A percentile compares a stretch with the other conserved stretches of the same genome.
phyloP scores from a whole-genome alignment of 2,329 filamentous ascomycete genomes.

The Aspergillus pseudoterreus region DNA sequence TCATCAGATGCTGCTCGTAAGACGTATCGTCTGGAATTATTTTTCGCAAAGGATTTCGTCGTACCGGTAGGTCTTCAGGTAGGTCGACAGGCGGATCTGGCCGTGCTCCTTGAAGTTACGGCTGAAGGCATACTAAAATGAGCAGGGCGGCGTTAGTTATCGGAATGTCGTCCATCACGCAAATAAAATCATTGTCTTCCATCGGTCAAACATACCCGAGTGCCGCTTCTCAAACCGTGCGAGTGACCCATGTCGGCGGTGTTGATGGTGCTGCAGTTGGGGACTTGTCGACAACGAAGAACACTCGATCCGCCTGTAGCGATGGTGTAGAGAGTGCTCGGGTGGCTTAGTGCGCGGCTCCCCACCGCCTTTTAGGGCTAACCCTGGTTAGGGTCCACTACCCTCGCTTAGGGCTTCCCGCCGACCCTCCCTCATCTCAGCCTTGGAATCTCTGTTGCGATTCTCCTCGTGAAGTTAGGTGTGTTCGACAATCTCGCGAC shows the following conservation, averaged over 20 bases:
- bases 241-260: conserved; percentile 77
- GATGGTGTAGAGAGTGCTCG: conserved; percentile 18
- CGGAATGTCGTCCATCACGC: background rate
- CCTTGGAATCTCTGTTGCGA: conserved; percentile 15
- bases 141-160: background rate
- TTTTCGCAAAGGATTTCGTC: conserved; percentile 24
- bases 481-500: conserved; percentile 35
- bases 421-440: conserved; percentile 16
- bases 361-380: conserved; percentile 7
- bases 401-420: conserved; percentile 17
- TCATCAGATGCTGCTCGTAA: conserved; percentile 44
- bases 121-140: conserved; percentile 76
- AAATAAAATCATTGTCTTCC: conserved; percentile 4
- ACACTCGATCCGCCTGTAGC: conserved; percentile 21
- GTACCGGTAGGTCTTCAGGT: conserved; percentile 89
- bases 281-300: conserved; percentile 36
- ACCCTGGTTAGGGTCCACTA: conserved; percentile 20
- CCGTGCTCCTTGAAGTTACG: conserved; percentile 94
- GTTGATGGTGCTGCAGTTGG: conserved; percentile 42
- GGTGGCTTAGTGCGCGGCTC: conserved; percentile 25
- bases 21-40: conserved; percentile 10
- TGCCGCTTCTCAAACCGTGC: conserved; percentile 81
- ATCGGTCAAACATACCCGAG: conserved; percentile 61
- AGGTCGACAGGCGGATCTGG: conserved; percentile 88
- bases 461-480: conserved; percentile 22